Evolutionary conservation across 257 asterid species (phyloP).

Genomic region (Lantana camara): DNA sequence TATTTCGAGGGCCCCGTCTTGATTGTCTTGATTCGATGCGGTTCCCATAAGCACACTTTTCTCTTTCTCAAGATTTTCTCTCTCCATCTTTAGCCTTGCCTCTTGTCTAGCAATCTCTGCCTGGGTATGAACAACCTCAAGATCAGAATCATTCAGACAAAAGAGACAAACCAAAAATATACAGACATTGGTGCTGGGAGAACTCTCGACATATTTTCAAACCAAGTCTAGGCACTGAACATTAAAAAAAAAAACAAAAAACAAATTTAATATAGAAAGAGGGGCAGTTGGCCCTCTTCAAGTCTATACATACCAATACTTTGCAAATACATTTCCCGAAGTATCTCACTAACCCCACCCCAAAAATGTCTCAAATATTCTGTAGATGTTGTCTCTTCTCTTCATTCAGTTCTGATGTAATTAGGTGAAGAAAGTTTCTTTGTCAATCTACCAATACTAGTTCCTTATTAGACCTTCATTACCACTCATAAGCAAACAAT

Average conservation of each 20-base stretch:
- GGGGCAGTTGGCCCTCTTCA: too few species aligned
- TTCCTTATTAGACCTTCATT: not conserved
- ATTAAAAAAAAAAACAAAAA: too few species aligned
- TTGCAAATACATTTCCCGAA: too few species aligned
- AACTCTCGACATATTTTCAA: too few species aligned
- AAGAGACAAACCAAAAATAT: too few species aligned
- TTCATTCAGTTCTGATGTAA: not conserved
- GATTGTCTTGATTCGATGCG: constrained; percentile 97
- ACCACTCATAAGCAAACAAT: not conserved
- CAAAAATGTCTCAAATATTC: too few species aligned
- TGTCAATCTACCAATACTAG: constrained; percentile 5
- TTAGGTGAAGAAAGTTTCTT: constrained; percentile 1
- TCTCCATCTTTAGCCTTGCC: constrained; percentile 89
- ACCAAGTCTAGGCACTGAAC: too few species aligned
- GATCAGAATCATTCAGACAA: not conserved
- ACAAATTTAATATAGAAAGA: too few species aligned
- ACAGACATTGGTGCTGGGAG: too few species aligned
- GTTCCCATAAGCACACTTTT: constrained; percentile 98
- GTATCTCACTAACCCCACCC: too few species aligned
- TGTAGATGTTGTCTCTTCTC: too few species aligned
- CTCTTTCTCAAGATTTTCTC: constrained; percentile 96
- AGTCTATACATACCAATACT: too few species aligned
- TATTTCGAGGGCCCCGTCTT: constrained; percentile 98
- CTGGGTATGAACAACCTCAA: constrained; percentile 40
- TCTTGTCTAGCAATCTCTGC: constrained; percentile 97